A percentile compares a stretch with the other conserved stretches of the same genome.
These are phyloP conservation scores for Picochlorum costavermella DNA, from an alignment of 139 green algal genomes.

Conservation along the genomic window DNA sequence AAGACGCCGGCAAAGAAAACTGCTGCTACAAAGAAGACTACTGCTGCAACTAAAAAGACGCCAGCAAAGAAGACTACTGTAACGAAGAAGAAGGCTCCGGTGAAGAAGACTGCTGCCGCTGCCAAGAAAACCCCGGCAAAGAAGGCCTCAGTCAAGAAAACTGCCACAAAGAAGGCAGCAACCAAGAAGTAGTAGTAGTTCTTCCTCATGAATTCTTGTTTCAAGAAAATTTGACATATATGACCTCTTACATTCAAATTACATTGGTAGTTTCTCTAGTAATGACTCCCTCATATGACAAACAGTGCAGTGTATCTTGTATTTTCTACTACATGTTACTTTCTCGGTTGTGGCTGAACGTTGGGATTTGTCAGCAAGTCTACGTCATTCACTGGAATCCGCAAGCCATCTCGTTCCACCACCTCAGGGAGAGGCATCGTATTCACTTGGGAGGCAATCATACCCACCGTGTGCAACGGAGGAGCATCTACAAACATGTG, in stretches of 20 bases:
- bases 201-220: too few relatives aligned
- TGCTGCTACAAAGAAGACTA: too few relatives aligned
- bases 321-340: not conserved
- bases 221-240: too few relatives aligned
- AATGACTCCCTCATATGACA: too few relatives aligned
- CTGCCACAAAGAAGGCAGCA: constrained; percentile 13
- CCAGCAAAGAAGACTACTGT: too few relatives aligned
- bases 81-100: too few relatives aligned
- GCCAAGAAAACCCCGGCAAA: constrained; percentile 31
- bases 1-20: too few relatives aligned
- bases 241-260: too few relatives aligned
- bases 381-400: constrained; percentile 24
- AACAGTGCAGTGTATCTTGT: too few relatives aligned
- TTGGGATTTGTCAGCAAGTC: constrained; percentile 34
- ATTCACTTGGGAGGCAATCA: constrained; percentile 29
- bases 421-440: constrained; percentile 32
- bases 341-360: constrained; percentile 26
- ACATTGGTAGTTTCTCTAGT: too few relatives aligned
- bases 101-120: too few relatives aligned
- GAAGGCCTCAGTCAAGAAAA: constrained; percentile 3
- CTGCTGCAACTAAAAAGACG: too few relatives aligned
- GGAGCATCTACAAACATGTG: constrained; percentile 39
- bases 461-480: constrained; percentile 22
- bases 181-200: not conserved
- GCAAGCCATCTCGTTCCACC: constrained; percentile 18